Evolutionary conservation across 1,284 basidiomycete species (phyloP).

Genomic region (Amylostereum chailletii): DNA sequence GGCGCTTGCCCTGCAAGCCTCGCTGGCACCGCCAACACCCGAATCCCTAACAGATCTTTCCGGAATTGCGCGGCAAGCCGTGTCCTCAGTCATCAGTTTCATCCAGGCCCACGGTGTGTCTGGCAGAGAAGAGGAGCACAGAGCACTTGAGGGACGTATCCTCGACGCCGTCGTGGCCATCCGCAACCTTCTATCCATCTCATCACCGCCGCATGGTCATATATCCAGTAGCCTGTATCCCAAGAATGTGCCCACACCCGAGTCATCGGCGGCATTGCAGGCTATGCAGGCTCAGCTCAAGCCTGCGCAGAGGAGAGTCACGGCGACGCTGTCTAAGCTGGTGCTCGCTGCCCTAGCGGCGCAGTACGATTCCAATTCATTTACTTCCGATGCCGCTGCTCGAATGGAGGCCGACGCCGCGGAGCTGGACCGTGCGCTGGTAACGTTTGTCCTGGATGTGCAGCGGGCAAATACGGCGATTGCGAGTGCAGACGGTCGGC

Average conservation of each 20-base stretch:
- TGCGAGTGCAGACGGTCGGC: conserved; percentile 19
- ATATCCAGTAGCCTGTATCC: conserved; percentile 49
- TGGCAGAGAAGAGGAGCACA: conserved; percentile 44
- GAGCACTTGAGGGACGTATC: conserved; percentile 52
- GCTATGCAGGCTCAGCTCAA: conserved; percentile 46
- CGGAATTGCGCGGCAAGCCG: conserved; percentile 43
- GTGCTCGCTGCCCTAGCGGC: conserved; percentile 69
- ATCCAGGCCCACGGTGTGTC: conserved; percentile 34
- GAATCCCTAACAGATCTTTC: conserved; percentile 55
- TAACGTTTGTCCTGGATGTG: conserved; percentile 63
- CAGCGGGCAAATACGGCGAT: conserved; percentile 41
- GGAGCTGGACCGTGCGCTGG: conserved; percentile 67
- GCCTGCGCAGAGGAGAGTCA: conserved; percentile 65
- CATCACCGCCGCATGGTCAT: conserved; percentile 50
- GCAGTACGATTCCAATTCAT: conserved; percentile 60
- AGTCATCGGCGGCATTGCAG: conserved; percentile 34
- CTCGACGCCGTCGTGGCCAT: conserved; percentile 55
- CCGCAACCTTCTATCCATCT: conserved; percentile 61
- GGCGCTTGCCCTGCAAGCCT: conserved; percentile 53
- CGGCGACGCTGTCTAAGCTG: conserved; percentile 65
- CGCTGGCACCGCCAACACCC: conserved; percentile 45
- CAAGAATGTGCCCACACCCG: conserved; percentile 34
- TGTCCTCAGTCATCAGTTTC: conserved; percentile 51
- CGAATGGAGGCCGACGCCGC: conserved; percentile 69
- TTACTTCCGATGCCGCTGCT: conserved; percentile 51